Conservation (phyloP, 139 green algal species). For the Chlorella sp. region DNA sequence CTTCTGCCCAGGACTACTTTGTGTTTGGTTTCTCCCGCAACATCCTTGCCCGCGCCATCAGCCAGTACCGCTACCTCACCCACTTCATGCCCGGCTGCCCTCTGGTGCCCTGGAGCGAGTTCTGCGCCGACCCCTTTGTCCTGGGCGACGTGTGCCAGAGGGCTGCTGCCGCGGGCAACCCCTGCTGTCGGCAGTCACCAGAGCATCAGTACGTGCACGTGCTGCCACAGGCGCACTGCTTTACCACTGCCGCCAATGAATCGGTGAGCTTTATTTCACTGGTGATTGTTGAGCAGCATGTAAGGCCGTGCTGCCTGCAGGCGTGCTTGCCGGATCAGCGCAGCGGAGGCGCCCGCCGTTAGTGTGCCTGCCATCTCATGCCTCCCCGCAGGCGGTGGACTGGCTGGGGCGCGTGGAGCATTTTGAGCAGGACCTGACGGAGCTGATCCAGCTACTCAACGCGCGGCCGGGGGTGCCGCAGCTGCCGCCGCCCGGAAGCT, state of each 20-base stretch:
- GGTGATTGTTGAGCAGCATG: too few species aligned
- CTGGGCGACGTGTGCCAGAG: neutral
- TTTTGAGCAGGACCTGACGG: neutral
- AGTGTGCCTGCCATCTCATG: too few species aligned
- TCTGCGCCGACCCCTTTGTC: neutral
- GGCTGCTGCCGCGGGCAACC: neutral
- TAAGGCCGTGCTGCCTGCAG: too few species aligned
- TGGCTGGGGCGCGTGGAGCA: neutral
- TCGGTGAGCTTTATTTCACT: neutral
- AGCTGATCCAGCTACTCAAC: neutral
- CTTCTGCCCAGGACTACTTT: slow-evolving; percentile 23
- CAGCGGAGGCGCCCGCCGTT: too few species aligned
- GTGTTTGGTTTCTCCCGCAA: slow-evolving; percentile 16
- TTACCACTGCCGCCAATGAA: neutral
- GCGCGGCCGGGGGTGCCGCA: neutral
- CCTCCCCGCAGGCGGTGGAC: neutral
- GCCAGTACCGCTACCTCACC: slow-evolving; percentile 7
- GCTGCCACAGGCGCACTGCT: neutral
- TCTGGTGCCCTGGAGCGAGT: neutral
- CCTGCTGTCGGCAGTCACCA: neutral
- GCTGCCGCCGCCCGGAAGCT: neutral
- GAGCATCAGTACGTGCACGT: neutral
- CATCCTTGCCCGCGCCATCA: neutral
- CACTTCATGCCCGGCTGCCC: neutral
- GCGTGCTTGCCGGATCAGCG: too few species aligned